Conservation (phyloP, 2,329 filamentous ascomycete species). For the Venturia carpophila region DNA sequence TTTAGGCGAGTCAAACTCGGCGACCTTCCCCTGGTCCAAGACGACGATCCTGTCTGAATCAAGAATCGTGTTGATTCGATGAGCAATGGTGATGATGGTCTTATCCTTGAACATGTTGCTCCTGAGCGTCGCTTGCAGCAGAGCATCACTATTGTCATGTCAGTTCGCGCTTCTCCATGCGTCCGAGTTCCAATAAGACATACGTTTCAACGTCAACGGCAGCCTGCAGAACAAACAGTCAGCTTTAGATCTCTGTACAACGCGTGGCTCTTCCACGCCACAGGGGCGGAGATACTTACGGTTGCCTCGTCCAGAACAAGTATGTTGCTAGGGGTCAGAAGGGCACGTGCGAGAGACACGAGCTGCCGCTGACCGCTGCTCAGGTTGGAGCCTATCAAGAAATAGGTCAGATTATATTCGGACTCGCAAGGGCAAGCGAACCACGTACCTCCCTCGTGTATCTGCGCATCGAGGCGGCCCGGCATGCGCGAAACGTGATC, state of each 20-base stretch:
- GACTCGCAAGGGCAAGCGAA: neutral
- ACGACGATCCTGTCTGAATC: constrained; percentile 85
- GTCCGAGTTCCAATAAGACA: neutral
- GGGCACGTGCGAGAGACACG: constrained; percentile 82
- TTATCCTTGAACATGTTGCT: constrained; percentile 72
- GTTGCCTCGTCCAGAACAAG: constrained; percentile 96
- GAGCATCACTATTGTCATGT: constrained; percentile 38
- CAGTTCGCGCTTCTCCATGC: neutral
- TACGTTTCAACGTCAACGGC: constrained; percentile 60
- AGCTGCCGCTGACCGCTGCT: constrained; percentile 93
- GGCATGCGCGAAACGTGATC: constrained; percentile 82
- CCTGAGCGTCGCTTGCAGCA: constrained; percentile 56
- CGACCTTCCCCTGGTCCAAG: constrained; percentile 80
- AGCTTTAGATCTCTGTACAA: constrained; percentile 10
- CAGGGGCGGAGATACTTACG: constrained; percentile 40
- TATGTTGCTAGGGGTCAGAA: constrained; percentile 94
- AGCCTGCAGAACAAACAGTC: constrained; percentile 36
- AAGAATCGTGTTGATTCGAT: constrained; percentile 96
- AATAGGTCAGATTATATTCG: constrained; percentile 5
- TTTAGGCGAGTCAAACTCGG: constrained; percentile 83
- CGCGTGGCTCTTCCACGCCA: neutral
- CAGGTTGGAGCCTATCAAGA: constrained; percentile 72
- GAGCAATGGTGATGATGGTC: constrained; percentile 97
- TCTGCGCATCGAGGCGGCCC: constrained; percentile 79
- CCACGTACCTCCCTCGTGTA: constrained; percentile 84